Evolutionary conservation across 2,329 filamentous ascomycete genomes (phyloP), one percentile per base, ranked within the genome.

Genomic region (Fusarium tricinctum): DNA sequence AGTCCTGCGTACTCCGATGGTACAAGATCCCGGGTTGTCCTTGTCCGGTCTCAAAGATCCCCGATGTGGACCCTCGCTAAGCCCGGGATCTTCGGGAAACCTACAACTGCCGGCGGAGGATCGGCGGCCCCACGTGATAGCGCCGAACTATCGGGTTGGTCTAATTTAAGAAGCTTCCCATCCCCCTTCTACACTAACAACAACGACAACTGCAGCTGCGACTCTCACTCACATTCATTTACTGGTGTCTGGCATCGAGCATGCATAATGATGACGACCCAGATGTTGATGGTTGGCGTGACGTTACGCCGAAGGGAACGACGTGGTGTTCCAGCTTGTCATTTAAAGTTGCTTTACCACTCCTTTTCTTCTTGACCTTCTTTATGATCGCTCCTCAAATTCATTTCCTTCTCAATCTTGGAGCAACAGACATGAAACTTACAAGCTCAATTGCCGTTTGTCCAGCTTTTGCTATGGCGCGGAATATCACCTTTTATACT

Each of bases 401-500:
- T 15, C 40, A 51, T 4, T 60, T 66, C 30, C 28, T 62, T 3
- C 22, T 64, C n/a, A 50, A 51, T 4, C 40, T 57, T 28, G 54
- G 61, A 7, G 42, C 58, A 3, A 57, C 53, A 3, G 51, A 68
- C 22, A 69, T 68, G 66, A 72, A 71, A 22, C 51, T 66, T 13
- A 38, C 70, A n/a, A 67, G 48, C 20, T 52, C 56, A 32, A 58
- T 71, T 26, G 33, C 46, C 4, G 70, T 72, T 7, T 74, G 72
- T 48, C 62, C 63, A 8, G 57, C 62, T 3, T 14, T 71, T 30
- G 66, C 45, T 12, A 58, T 58, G 33, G 69, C 67, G 15, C 66
- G 75, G 5, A 81, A 81, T 47, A 77, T 81, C 13, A 80, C 79
- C 5, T 58, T 75, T 19, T 71, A 76, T 30, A 68, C 62, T n/a